Evolutionary conservation across 2,329 filamentous ascomycete genomes (phyloP), one percentile per base, ranked within the genome.

Genomic region (Fusarium domesticum): DNA sequence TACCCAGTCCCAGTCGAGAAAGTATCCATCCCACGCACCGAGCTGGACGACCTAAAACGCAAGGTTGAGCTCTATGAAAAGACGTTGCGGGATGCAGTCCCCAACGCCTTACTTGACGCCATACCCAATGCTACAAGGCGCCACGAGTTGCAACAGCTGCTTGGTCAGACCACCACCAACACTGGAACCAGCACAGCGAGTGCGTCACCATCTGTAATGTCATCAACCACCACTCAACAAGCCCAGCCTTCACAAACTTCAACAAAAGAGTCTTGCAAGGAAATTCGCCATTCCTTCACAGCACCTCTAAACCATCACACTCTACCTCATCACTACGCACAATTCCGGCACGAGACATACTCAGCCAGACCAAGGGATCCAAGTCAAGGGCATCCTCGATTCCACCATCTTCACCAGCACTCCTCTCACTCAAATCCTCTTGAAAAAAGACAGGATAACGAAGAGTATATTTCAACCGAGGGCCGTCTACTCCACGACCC

Each of bases 1-100:
- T 78, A 77, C 54, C 75, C 75, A 15, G 57, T 60, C n/a, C 48
- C 63, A 5, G 54, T 71, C 30, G 70, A 74, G 50, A 74, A 73
- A 47, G 61, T 76, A 15, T 65, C 65, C 14, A 57, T 78, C 35
- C 61, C 69, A 6, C 64, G 66, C 23, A 50, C 60, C 6, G 70
- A 76, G 51, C 56, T 72, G 16, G 70, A 75, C 4, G 64, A 67
- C 5, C 61, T 77, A 30, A 62, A 58, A 20, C 61, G 60, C 31
- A 68, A 63, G 45, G 65, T 70, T 41, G 65, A 67, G 10, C 44
- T 63, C n/a, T 68, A 73, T 46, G 70, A 74, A 50, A 61, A 57
- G 33, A 66, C 62, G 14, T 60, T 73, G 14, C 62, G 65, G 48
- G 62, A 67, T 43, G 61, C 60, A 16, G 58, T 69, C 14, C 65